Percentiles rank a stretch among this genome's conserved stretches.
These are phyloP conservation scores for Metarhizium rileyi DNA, from an alignment of 2,329 filamentous ascomycete species.

Conservation along the genomic window DNA sequence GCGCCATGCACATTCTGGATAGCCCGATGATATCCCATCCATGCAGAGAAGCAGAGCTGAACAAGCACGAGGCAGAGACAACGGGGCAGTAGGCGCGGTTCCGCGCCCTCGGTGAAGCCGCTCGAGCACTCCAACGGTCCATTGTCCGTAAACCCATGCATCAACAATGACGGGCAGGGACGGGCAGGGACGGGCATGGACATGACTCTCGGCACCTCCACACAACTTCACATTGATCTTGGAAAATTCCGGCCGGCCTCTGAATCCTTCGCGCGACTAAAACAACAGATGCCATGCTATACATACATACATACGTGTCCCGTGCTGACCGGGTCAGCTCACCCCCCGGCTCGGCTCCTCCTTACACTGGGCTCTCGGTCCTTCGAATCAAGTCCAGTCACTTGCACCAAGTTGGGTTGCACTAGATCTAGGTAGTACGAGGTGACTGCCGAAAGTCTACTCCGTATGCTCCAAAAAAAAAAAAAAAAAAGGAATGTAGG, in stretches of 20 bases:
- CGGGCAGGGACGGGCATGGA: background rate
- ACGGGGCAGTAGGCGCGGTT: slow-evolving; percentile 16
- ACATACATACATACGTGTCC: background rate
- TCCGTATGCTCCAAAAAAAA: no score
- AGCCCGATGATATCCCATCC: background rate
- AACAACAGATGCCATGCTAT: background rate
- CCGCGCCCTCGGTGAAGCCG: slow-evolving; percentile 21
- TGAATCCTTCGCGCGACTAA: background rate
- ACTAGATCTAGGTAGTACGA: background rate
- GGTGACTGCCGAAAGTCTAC: background rate
- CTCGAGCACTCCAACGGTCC: slow-evolving; percentile 1
- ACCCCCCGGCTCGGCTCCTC: background rate
- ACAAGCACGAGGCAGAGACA: slow-evolving; percentile 4
- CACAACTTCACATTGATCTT: background rate
- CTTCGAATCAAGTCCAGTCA: background rate
- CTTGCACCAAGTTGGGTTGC: background rate
- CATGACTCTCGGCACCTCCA: background rate
- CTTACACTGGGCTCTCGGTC: background rate
- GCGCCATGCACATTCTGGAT: background rate
- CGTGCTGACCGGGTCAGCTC: background rate
- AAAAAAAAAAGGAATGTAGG: background rate
- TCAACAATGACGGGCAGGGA: background rate
- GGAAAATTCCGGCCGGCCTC: background rate
- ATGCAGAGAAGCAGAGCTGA: background rate
- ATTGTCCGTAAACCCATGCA: slow-evolving; percentile 1